These are phyloP conservation scores for Boletus rufocinnamomeus DNA, from an alignment of 768 basidiomycete genomes.

Conservation along the genomic window DNA sequence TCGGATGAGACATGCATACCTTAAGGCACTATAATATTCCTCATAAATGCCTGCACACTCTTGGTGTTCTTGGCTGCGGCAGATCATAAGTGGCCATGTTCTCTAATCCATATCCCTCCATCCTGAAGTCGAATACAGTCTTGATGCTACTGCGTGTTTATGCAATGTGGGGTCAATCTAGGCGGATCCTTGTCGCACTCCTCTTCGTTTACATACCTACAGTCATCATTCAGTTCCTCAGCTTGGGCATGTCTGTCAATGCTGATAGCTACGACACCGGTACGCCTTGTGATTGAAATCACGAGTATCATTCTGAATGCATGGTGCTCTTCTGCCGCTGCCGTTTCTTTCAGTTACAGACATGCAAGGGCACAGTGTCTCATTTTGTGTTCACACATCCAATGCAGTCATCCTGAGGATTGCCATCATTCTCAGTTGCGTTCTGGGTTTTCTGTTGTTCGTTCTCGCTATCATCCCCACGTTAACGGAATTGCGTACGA, in stretches of 20 bases:
- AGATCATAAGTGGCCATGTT: background rate
- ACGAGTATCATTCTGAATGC: background rate
- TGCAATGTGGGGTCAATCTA: constrained; percentile 6
- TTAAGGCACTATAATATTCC: constrained; percentile 1
- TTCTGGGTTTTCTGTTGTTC: background rate
- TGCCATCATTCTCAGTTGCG: background rate
- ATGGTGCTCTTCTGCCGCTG: background rate
- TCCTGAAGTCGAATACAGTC: background rate
- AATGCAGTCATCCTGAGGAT: background rate
- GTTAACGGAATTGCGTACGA: background rate
- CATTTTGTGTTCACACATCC: background rate
- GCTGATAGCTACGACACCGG: background rate
- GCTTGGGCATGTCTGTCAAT: background rate
- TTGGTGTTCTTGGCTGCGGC: constrained; percentile 4
- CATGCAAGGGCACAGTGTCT: background rate
- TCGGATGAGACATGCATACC: background rate
- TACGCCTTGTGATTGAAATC: background rate
- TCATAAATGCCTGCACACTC: background rate
- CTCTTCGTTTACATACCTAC: constrained; percentile 4
- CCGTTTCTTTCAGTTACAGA: background rate
- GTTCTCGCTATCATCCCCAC: background rate
- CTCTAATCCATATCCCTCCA: background rate
- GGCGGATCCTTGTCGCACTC: background rate
- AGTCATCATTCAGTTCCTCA: background rate
- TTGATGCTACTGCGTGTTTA: constrained; percentile 14